Evolutionary conservation across 2,329 filamentous ascomycete genomes (phyloP).

Genomic region (Monosporascus cannonballus): DNA sequence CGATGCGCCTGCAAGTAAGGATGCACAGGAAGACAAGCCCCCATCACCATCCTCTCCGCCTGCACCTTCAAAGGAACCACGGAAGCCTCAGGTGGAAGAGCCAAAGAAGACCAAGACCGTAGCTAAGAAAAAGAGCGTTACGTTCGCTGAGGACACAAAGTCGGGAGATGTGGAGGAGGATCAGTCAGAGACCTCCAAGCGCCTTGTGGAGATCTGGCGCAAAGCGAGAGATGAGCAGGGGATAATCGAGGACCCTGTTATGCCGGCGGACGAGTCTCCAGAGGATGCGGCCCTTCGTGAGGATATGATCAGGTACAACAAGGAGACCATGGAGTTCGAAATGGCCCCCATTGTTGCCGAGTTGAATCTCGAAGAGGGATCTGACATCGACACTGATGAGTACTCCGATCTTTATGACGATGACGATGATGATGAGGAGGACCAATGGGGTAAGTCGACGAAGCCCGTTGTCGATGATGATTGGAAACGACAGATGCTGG

Average conservation of each 20-base stretch:
- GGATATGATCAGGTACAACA: conserved; percentile 86
- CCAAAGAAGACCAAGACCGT: conserved; percentile 3
- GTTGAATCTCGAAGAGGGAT: conserved; percentile 71
- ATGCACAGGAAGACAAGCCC: neutral
- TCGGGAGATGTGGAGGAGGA: conserved; percentile 25
- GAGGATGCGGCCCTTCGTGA: conserved; percentile 76
- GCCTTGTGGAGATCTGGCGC: conserved; percentile 51
- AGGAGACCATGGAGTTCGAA: conserved; percentile 56
- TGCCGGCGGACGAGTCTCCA: conserved; percentile 67
- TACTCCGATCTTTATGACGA: conserved; percentile 48
- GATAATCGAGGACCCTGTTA: conserved; percentile 44
- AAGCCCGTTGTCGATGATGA: conserved; percentile 62
- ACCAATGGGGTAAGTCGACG: conserved; percentile 70
- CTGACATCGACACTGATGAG: conserved; percentile 43
- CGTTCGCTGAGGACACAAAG: conserved; percentile 58
- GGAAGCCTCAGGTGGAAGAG: conserved; percentile 1
- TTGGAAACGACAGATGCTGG: conserved; percentile 77
- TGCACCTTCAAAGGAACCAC: neutral
- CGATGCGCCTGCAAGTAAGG: conserved; percentile 3
- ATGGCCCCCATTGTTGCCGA: conserved; percentile 90
- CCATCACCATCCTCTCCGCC: neutral
- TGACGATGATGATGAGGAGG: conserved; percentile 52
- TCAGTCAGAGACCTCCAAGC: conserved; percentile 36
- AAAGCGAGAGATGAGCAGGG: conserved; percentile 49
- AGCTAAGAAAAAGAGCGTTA: conserved; percentile 50